Conservation (phyloP, 441 rosid genomes). For the Eruca vesicaria region DNA sequence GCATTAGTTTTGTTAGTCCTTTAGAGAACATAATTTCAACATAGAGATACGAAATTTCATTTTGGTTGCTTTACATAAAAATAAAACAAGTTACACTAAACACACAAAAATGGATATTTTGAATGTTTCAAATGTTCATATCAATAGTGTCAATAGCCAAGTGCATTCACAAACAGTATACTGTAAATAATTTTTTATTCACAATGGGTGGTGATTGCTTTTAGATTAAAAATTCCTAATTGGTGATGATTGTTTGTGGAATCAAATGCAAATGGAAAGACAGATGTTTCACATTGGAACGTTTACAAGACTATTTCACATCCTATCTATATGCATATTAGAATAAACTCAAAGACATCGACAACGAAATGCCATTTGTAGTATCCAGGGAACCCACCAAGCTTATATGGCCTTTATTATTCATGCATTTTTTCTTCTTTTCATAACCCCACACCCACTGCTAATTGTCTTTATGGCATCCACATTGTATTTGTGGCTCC, state of each 20-base stretch:
- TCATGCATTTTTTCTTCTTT: not conserved
- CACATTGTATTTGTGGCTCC: constrained; percentile 16
- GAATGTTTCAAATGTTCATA: not conserved
- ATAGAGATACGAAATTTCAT: not conserved
- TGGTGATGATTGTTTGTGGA: not conserved
- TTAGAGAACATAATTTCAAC: constrained; percentile 9
- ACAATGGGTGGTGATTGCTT: not conserved
- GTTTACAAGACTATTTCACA: not conserved
- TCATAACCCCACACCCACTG: not conserved
- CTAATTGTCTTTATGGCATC: not conserved
- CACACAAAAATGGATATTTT: not conserved
- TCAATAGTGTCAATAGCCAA: not conserved
- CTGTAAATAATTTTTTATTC: no score
- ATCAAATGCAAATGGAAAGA: not conserved
- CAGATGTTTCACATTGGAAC: not conserved
- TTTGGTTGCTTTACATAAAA: not conserved
- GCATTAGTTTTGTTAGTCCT: not conserved
- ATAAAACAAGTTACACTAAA: not conserved
- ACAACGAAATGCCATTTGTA: not conserved
- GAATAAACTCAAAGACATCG: not conserved
- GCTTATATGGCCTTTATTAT: not conserved
- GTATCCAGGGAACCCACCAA: not conserved
- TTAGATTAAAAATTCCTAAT: not conserved
- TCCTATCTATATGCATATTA: not conserved
- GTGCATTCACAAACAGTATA: not conserved